Conservation (phyloP, 2,329 filamentous ascomycete genomes). For the Beauveria sp. region DNA sequence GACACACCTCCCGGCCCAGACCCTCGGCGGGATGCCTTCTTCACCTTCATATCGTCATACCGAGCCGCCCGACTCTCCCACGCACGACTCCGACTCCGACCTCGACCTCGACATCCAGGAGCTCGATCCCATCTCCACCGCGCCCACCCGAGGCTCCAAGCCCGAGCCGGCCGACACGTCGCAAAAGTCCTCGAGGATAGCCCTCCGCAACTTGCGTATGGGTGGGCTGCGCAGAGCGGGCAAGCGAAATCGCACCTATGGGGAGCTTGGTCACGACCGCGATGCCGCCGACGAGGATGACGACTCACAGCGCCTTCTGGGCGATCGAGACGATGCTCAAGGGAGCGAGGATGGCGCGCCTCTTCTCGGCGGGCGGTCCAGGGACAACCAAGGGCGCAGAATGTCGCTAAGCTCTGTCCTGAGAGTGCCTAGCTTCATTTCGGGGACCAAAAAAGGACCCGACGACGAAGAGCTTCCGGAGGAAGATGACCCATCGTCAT, state of each 20-base stretch:
- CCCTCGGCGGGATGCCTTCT: conserved; percentile 46
- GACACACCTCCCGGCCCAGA: conserved; percentile 2
- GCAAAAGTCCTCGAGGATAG: conserved; percentile 52
- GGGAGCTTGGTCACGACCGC: conserved; percentile 49
- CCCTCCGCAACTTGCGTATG: conserved; percentile 64
- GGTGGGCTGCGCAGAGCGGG: conserved; percentile 50
- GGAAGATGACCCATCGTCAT: conserved; percentile 59
- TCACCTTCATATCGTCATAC: conserved; percentile 43
- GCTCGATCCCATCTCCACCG: conserved; percentile 57
- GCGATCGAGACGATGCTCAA: conserved; percentile 51
- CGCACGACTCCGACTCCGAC: conserved; percentile 65
- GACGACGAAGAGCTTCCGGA: conserved; percentile 39
- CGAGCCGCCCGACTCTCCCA: conserved; percentile 56
- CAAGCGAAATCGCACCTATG: conserved; percentile 49
- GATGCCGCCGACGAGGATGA: conserved; percentile 61
- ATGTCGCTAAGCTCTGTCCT: conserved; percentile 20
- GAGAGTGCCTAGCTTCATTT: conserved; percentile 18
- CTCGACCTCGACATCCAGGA: conserved; percentile 70
- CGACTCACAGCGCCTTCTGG: conserved; percentile 59
- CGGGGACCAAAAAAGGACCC: conserved; percentile 26
- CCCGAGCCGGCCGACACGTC: conserved; percentile 25
- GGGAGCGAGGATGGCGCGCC: conserved; percentile 63
- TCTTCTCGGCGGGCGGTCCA: conserved; percentile 45
- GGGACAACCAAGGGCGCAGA: conserved; percentile 14
- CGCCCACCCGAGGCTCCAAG: conserved; percentile 24